Evolutionary conservation across 2,329 filamentous ascomycete species (phyloP), one percentile per base, ranked within the genome.

Genomic region (Phyllosticta citriasiana): DNA sequence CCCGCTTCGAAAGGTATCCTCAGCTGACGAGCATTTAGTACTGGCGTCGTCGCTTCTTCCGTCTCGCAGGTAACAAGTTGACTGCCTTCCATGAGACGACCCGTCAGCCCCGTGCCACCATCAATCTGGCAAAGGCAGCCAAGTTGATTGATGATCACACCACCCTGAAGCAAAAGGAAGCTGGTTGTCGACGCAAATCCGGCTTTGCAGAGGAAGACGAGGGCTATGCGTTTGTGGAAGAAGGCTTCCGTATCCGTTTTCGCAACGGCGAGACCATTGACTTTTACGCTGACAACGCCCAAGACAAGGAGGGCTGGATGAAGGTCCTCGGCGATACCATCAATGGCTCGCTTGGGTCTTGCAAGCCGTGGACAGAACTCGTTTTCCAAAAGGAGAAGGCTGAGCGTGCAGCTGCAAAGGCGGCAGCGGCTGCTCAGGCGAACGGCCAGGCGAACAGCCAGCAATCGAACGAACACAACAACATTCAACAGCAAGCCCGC

Each of bases 201-300:
- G 94, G 90, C 10, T 99, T 99, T 73, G 92, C 93, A 1, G 94
- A 97, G 74, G 94, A 99, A 66, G 94, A 99, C 76, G 94, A 99
- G 72, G 94, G 94, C 52, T 99, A 99, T 79, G 96, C 97, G 89
- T 99, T 99, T 73, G 93, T 99, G 59, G 94, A 99, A 74, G 94
- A 99, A 73, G 94, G 94, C 2, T 99, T 99, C 87, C 90, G 94
- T 51, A 96, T 99, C 72, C 91, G 93, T 62, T 99, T 99, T 76
- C 95, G 90, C 72, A 99, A 99, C 70, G 94, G 94, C 64, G 94
- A 99, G 77, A 86, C 96, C 65, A 99, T 99, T 71, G 93, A 97
- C 79, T 97, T 97, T 73, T 97, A 99, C 71, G 94, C 93, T 70
- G 93, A 97, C 74, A 92, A 85, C 33, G 84, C 87, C 1, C 84